Conservation (phyloP, 2,329 filamentous ascomycete genomes). For the Colletotrichum gigasporum region DNA sequence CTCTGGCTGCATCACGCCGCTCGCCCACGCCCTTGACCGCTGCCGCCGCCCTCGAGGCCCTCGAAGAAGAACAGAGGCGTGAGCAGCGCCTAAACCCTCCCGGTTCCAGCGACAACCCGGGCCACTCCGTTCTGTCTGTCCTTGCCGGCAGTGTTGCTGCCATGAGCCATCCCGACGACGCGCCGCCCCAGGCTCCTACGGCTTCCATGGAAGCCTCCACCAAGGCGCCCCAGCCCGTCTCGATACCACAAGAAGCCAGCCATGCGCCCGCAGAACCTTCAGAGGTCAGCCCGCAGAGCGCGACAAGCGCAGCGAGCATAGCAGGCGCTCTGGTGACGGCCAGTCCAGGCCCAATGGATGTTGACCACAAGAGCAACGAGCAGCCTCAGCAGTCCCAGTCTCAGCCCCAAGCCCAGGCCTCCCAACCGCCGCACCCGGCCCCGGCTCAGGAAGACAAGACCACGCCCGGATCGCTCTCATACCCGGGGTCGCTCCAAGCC, state of each 20-base stretch:
- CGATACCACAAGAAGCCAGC: slow-evolving; percentile 41
- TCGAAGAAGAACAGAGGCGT: slow-evolving; percentile 62
- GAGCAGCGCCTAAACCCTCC: slow-evolving; percentile 48
- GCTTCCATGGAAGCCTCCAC: slow-evolving; percentile 53
- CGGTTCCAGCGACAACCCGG: slow-evolving; percentile 61
- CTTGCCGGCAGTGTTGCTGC: slow-evolving; percentile 62
- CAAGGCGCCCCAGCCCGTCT: slow-evolving; percentile 39
- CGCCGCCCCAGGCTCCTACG: slow-evolving; percentile 56
- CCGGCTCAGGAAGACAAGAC: slow-evolving; percentile 61
- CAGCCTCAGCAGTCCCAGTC: slow-evolving; percentile 45
- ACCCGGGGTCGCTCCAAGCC: slow-evolving; percentile 61
- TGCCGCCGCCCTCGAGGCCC: slow-evolving; percentile 55
- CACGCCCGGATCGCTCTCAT: slow-evolving; percentile 61
- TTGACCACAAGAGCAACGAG: slow-evolving; percentile 54
- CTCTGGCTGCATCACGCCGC: slow-evolving; percentile 48
- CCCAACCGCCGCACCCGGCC: slow-evolving; percentile 47
- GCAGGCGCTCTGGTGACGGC: slow-evolving; percentile 55
- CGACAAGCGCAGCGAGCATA: slow-evolving; percentile 50
- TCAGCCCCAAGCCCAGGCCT: slow-evolving; percentile 55
- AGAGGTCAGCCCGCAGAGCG: slow-evolving; percentile 56
- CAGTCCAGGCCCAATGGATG: slow-evolving; percentile 64
- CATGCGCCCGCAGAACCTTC: slow-evolving; percentile 48
- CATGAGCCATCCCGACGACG: slow-evolving; percentile 66
- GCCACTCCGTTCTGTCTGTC: slow-evolving; percentile 62
- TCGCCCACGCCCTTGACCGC: slow-evolving; percentile 58